These are phyloP conservation scores for Diaporthe sp. DNA, from an alignment of 2,329 filamentous ascomycete genomes.

Conservation along the genomic window DNA sequence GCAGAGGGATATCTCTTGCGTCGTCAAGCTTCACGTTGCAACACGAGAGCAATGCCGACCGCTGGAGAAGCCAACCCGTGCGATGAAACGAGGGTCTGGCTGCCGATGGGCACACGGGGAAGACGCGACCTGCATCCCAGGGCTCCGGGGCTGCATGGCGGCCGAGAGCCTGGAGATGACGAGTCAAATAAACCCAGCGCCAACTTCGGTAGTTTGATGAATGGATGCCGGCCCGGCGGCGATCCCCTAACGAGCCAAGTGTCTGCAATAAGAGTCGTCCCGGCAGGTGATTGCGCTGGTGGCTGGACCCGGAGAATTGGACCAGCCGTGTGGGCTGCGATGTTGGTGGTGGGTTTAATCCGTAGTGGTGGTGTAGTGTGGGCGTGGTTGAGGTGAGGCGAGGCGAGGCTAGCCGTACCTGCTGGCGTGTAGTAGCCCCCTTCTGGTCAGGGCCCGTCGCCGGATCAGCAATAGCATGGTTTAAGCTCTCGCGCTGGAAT, in stretches of 20 bases:
- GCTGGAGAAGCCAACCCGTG: neutral
- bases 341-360: neutral
- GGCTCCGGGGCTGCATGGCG: conserved; percentile 1
- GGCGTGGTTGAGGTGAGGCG: neutral
- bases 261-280: neutral
- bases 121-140: conserved; percentile 23
- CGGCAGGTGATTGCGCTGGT: conserved; percentile 1
- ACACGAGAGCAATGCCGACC: conserved; percentile 1
- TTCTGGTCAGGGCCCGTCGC: conserved; percentile 1
- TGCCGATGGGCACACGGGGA: conserved; percentile 8
- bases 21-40: conserved; percentile 4
- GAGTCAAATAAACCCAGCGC: conserved; percentile 5
- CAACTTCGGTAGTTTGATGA: conserved; percentile 20
- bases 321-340: conserved; percentile 3
- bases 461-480: conserved; percentile 24
- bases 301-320: conserved; percentile 19
- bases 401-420: conserved; percentile 15
- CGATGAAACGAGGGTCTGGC: neutral
- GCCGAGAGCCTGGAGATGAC: conserved; percentile 18
- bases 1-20: conserved; percentile 1
- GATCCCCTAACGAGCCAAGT: neutral
- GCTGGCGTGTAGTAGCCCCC: conserved; percentile 1
- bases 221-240: conserved; percentile 21
- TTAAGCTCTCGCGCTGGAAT: conserved; percentile 18
- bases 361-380: neutral